Base-by-base conservation (phyloP, 352 stramenopile species). In the Phytophthora fragariaefolia region DNA sequence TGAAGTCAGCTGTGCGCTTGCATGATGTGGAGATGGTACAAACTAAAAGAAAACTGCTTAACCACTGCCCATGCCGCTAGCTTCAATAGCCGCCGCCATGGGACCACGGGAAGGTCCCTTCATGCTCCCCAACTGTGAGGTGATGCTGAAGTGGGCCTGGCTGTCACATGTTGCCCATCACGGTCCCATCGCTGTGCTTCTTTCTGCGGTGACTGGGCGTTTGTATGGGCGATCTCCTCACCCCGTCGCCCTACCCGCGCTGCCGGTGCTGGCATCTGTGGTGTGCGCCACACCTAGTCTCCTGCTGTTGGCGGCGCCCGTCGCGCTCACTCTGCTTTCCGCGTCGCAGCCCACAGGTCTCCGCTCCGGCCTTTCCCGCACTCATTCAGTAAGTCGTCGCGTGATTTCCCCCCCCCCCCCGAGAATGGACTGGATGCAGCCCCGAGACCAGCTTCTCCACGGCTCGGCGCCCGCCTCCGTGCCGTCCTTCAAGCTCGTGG, bases 401-500 rank as follows among this genome's bases (percentile, higher is more conserved):
- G 23, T 26, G 22, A 69, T 38, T 62, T 46, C 62, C 63, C 53
- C 52, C 9, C 27, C 30, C 43, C 15, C 58, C 27, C 18, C 18
- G 27, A 51, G 17, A 23, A 89, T 87, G 80, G 78, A 89, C 28
- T 89, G 80, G 80, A 83, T 87, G 74, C 73, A 80, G n/a, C 63
- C 77, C 7, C 70, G 66, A 10, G 77, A 86, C 36, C 72, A 85
- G 48, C 60, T 85, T 13, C 54, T 78, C 38, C 50, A 75, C 4
- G 70, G 56, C 18, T 74, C 73, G 1, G 46, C 76, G 38, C 67
- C 75, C 50, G 32, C 47, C 17, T 24, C 40, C 32, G 73, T 75
- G 28, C 83, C 83, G 51, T 79, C 85, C 56, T 92, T 92, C 59
- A 83, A 80, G 51, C 77, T 92, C 30, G 80, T 92, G 13, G 83